These are phyloP conservation scores for Ambrosia hybrid DNA, from an alignment of 140 eudicot genomes.

Conservation along the genomic window DNA sequence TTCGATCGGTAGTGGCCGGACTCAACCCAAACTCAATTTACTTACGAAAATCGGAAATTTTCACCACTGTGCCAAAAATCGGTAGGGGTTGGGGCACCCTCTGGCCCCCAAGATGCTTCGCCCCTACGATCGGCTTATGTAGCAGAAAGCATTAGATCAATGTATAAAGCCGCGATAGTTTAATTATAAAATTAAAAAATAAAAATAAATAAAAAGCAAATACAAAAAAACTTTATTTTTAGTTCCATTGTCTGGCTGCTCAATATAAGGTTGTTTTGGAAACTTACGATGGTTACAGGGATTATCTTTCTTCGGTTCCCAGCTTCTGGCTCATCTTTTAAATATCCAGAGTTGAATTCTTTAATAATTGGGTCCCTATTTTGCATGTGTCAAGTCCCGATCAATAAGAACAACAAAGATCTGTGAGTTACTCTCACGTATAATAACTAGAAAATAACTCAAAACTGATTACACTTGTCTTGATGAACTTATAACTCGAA, in stretches of 20 bases:
- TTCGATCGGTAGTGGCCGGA: too few species aligned
- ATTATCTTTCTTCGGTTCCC: slow-evolving; percentile 32
- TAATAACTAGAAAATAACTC: too few species aligned
- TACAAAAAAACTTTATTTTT: slow-evolving; percentile 31
- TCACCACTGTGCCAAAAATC: too few species aligned
- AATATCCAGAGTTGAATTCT: slow-evolving; percentile 73
- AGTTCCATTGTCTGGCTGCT: slow-evolving; percentile 54
- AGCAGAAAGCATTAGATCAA: not conserved
- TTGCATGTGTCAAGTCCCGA: slow-evolving; percentile 7
- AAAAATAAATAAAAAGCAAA: too few species aligned
- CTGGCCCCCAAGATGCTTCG: too few species aligned
- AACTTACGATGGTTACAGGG: slow-evolving; percentile 56
- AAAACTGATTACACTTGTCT: too few species aligned
- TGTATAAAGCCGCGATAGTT: not conserved
- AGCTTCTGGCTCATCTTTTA: slow-evolving; percentile 45
- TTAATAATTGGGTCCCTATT: slow-evolving; percentile 75
- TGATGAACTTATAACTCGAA: too few species aligned
- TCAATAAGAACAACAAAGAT: too few species aligned
- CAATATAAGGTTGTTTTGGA: slow-evolving; percentile 44
- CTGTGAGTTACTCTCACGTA: too few species aligned
- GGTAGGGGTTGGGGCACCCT: too few species aligned
- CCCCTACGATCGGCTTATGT: not conserved
- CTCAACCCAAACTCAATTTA: too few species aligned
- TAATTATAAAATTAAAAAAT: not conserved
- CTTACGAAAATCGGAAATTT: too few species aligned